Base-by-base conservation (phyloP, 139 green algal species). In the Deuterostichococcus epilithicus region DNA sequence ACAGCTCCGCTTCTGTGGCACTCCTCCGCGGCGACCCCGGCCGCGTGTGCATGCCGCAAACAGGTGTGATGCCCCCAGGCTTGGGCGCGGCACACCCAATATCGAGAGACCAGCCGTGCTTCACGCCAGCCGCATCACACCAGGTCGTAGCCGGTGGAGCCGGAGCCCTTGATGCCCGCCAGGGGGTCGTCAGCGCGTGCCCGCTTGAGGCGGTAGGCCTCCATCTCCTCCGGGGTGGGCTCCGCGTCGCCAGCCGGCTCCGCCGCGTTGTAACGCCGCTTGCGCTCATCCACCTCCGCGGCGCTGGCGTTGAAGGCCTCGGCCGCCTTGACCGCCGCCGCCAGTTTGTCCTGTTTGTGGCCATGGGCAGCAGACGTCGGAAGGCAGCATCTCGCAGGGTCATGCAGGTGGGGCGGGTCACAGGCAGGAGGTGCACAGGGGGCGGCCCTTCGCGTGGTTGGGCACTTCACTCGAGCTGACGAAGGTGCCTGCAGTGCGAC, bases 141-240 rank as follows among this genome's bases (percentile, higher is more conserved):
- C 35, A 85, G 71, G 33, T 90, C 83, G 73, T 87, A 90, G 4
- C 82, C 82, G 18, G 75, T 76, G 0, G 58, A 76, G 18, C 76
- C 76, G 34, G n/a, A 36, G 52, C 15, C 39, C 44, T 76, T 30
- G 13, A 84, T 84, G 38, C 70, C 39, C 26, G 72, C 70, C 80
- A 97, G 90, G 23, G 94, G 94, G 80, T 98, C 94, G 34, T 95
- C 91, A 0, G 52, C 79, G 0, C 92, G 72, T 30, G 36, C 30
- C 80, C 85, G 88, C 52, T 87, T 92, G 58, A 97, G 73, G 33
- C 94, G 82, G 82, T 97, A 99, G 1, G 96, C 96, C 89, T 99
- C 96, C 96, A 99, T 99, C 70, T 99, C 96, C 86, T 98, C 96
- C 0, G 88, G 77, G 0, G 90, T 97, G 30, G 98, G 88, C 13